Evolutionary conservation across 371 early-diverging fungal species (phyloP), one percentile per base, ranked within the genome.

Genomic region (Lichtheimia hyalospora): DNA sequence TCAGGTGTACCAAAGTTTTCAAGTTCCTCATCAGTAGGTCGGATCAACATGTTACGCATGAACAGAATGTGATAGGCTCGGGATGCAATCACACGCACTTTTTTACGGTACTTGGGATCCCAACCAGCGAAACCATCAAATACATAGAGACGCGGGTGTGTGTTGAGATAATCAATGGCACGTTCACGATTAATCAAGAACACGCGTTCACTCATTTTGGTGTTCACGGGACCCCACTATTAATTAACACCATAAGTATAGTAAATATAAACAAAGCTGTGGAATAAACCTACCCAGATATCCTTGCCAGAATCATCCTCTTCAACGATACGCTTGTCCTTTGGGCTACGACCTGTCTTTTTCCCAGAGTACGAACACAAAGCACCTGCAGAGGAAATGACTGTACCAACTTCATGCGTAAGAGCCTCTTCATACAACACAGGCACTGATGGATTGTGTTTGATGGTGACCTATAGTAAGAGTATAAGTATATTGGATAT

Each of bases 11-110:
- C 96, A 74, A 93, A 98, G 64, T 75, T 68, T n/a, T 87, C 92
- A 21, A 96, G 87, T 78, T 98, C 98, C 54, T 93, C 92, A 5
- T 82, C 84, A 15, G 96, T 93, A 28, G 97, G 97, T 51, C 97
- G 92, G 75, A 98, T 97, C 73, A 98, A 79, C 97, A 98, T 98
- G 87, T 98, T 97, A 77, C 88, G 86, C 97, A 97, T 98, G 75
- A 98, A 98, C 68, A 97, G 84, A 42, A 92, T 88, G 71, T 97
- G 97, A 79, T 97, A 96, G 51, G 98, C 97, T 61, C 96, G 91
- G 42, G 95, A 91, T 66, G 96, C 95, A 62, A 97, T 92, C 15
- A 96, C 86, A 64, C 97, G 93, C 62, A 97, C 89, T 85, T 96
- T 97, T 82, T 95, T 92, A 68, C 97, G 89, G 86, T 96, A 92